Conservation (phyloP, 2,329 filamentous ascomycete genomes). For the Fusarium foetens region DNA sequence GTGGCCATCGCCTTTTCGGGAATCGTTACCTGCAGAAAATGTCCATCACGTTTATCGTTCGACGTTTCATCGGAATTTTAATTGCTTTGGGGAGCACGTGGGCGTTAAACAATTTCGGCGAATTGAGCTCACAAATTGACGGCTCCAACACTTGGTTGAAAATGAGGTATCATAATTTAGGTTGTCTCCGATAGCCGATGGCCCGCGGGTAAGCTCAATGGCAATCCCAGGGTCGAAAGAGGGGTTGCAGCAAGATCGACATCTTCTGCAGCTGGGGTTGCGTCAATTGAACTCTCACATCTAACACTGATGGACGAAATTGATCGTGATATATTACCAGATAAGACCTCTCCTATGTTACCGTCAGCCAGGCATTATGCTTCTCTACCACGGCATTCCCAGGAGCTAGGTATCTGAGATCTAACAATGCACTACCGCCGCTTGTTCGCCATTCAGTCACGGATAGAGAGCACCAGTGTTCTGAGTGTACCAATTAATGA, state of each 20-base stretch:
- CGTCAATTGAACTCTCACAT: neutral
- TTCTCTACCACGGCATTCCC: no score
- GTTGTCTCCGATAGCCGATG: neutral
- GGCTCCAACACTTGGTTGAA: rapidly evolving
- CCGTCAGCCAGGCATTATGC: neutral
- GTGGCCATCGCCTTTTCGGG: neutral
- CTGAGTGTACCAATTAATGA: rapidly evolving
- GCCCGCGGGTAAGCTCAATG: neutral
- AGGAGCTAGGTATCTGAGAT: no score
- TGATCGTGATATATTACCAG: no score
- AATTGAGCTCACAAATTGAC: neutral
- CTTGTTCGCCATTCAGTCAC: neutral
- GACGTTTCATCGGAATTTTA: neutral
- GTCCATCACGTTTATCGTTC: neutral
- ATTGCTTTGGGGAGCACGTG: neutral
- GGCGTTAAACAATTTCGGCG: neutral
- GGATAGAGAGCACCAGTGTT: rapidly evolving
- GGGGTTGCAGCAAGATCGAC: neutral
- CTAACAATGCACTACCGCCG: rapidly evolving
- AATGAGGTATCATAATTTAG: neutral
- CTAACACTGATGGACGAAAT: neutral
- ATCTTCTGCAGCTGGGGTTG: neutral
- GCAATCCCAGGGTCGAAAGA: neutral
- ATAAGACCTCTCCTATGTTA: neutral
- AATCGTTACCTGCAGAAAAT: neutral